Evolutionary conservation across 2,329 filamentous ascomycete genomes (phyloP).

Genomic region (Mycocentrospora acerina): DNA sequence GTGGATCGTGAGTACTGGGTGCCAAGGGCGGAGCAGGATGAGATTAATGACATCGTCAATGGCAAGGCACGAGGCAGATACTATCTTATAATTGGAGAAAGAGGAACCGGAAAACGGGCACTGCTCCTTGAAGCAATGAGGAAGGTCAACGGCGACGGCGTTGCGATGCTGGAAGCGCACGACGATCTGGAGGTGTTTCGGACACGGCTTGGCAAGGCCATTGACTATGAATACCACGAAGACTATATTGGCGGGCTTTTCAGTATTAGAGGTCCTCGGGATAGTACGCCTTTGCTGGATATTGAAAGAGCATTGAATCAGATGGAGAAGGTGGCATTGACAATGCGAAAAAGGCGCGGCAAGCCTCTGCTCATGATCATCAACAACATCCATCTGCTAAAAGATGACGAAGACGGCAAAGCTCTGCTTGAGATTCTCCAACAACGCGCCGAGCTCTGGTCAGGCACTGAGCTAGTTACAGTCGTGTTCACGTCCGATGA

Average conservation of each 20-base stretch:
- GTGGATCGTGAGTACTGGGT: constrained; percentile 72
- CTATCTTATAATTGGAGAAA: constrained; percentile 87
- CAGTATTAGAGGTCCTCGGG: constrained; percentile 85
- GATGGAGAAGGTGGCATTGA: constrained; percentile 88
- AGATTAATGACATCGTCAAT: constrained; percentile 77
- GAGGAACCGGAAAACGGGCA: constrained; percentile 92
- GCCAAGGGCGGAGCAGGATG: constrained; percentile 73
- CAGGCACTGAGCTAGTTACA: constrained; percentile 83
- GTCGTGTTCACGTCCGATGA: constrained; percentile 95
- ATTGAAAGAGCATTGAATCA: constrained; percentile 97
- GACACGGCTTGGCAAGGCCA: constrained; percentile 84
- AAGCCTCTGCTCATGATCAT: constrained; percentile 83
- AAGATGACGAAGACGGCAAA: constrained; percentile 85
- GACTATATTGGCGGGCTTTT: constrained; percentile 97
- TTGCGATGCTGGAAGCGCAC: constrained; percentile 95
- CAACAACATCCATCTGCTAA: constrained; percentile 87
- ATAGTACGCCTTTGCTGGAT: constrained; percentile 87
- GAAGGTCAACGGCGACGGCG: constrained; percentile 81
- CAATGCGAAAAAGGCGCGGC: constrained; percentile 61
- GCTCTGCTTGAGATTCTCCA: constrained; percentile 91
- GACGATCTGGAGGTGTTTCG: constrained; percentile 93
- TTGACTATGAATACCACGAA: constrained; percentile 96
- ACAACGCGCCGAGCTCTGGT: constrained; percentile 94
- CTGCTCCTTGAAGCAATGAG: constrained; percentile 95
- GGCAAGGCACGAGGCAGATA: constrained; percentile 78